phyloP scores from a whole-genome alignment of 2,329 filamentous ascomycete genomes.

The Claviceps digitariae region DNA sequence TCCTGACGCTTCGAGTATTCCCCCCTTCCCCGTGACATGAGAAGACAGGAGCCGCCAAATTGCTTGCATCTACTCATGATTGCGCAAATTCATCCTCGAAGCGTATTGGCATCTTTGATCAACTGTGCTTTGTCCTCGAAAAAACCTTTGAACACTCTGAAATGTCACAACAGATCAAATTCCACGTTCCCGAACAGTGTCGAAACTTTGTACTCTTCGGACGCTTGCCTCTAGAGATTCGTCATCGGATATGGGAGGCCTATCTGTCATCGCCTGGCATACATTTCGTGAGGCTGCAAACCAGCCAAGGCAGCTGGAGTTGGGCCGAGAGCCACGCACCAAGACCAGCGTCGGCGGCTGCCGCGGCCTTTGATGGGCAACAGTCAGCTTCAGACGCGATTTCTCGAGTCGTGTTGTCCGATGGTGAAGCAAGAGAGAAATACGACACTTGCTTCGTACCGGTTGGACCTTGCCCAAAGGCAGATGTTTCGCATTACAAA shows the following conservation, averaged over 20 bases:
- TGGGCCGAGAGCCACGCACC: slow-evolving; percentile 9
- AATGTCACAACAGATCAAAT: slow-evolving; percentile 9
- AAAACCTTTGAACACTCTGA: not conserved
- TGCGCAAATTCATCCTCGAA: too few relatives aligned
- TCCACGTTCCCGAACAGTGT: slow-evolving; percentile 18
- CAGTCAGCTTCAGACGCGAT: slow-evolving; percentile 10
- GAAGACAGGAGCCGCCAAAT: not conserved
- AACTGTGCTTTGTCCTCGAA: too few relatives aligned
- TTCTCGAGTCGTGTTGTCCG: slow-evolving; percentile 11
- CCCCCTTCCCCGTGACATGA: not conserved
- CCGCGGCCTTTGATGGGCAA: slow-evolving; percentile 3
- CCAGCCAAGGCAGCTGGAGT: slow-evolving; percentile 9
- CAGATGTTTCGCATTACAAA: slow-evolving; percentile 21
- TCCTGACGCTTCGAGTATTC: not conserved
- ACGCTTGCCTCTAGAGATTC: slow-evolving; percentile 22
- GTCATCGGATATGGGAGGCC: slow-evolving; percentile 21
- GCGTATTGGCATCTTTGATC: too few relatives aligned
- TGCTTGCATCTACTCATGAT: not conserved
- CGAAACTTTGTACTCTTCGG: slow-evolving; percentile 19
- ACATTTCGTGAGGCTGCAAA: slow-evolving; percentile 20
- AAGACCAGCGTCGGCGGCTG: not conserved
- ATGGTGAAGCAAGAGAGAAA: slow-evolving; percentile 10
- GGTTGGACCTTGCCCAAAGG: slow-evolving; percentile 6
- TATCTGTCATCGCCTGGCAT: slow-evolving; percentile 20
- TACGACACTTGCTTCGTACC: slow-evolving; percentile 13